Evolutionary conservation across 1,284 basidiomycete species (phyloP).

Genomic region (Irpex sp.): DNA sequence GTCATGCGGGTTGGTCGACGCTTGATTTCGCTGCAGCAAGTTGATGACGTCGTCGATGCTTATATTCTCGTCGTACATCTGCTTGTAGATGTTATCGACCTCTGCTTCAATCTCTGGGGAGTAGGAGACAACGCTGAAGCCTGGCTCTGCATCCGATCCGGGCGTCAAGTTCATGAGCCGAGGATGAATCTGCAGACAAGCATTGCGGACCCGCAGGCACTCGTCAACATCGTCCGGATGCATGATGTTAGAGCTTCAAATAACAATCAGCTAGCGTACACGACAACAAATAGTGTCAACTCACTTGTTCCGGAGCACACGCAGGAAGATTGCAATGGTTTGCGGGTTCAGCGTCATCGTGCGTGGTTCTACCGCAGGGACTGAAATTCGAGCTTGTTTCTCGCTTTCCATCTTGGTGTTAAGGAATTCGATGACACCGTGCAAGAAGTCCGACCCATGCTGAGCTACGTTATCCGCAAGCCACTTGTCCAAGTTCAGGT

Average conservation of each 20-base stretch:
- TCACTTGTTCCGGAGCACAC: conserved; percentile 78
- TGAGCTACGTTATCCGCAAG: conserved; percentile 80
- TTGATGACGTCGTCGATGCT: conserved; percentile 92
- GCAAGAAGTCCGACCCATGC: conserved; percentile 85
- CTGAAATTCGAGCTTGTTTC: conserved; percentile 73
- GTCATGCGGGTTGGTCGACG: conserved; percentile 80
- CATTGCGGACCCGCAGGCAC: conserved; percentile 90
- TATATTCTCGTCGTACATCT: conserved; percentile 96
- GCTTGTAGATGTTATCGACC: conserved; percentile 94
- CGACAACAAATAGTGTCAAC: conserved; percentile 21
- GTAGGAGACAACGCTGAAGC: conserved; percentile 88
- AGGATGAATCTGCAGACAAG: conserved; percentile 94
- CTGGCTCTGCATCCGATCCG: conserved; percentile 86
- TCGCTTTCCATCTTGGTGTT: conserved; percentile 92
- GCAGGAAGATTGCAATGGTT: conserved; percentile 89
- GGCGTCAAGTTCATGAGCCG: conserved; percentile 96
- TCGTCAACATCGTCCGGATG: conserved; percentile 80
- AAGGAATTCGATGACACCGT: conserved; percentile 83
- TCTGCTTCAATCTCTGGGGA: conserved; percentile 87
- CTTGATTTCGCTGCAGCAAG: conserved; percentile 83
- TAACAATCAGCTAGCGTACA: neutral
- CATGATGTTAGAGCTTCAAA: conserved; percentile 57
- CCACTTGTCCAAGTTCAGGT: conserved; percentile 96
- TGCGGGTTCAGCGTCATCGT: conserved; percentile 83
- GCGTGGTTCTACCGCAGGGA: conserved; percentile 73